Conservation (phyloP, 805 yeast species). For the Kluyveromyces nonfermentans region DNA sequence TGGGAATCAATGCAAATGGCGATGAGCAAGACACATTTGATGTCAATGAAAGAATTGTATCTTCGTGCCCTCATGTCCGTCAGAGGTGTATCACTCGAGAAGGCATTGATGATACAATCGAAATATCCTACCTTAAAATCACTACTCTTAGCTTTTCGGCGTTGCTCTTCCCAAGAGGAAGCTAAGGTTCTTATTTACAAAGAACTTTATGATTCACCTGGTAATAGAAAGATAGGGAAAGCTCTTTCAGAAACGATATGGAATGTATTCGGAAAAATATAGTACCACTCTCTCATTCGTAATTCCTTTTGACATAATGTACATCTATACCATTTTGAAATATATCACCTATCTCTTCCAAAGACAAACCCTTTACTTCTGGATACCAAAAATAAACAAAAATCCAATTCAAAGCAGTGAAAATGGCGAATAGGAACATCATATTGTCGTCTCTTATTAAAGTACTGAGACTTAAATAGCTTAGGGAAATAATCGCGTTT, state of each 20-base stretch:
- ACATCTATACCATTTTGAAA: conserved; percentile 35
- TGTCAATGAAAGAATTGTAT: conserved; percentile 69
- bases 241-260: conserved; percentile 22
- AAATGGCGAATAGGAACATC: conserved; percentile 28
- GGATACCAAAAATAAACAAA: conserved; percentile 34
- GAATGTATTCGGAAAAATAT: conserved; percentile 7
- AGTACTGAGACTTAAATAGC: conserved; percentile 29
- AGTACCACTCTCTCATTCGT: conserved; percentile 12
- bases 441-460: conserved; percentile 26
- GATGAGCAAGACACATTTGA: conserved; percentile 58
- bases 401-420: conserved; percentile 32
- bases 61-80: conserved; percentile 69
- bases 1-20: conserved; percentile 52
- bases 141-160: conserved; percentile 30
- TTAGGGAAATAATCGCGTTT: conserved; percentile 30
- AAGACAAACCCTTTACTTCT: conserved; percentile 36
- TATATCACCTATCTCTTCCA: conserved; percentile 34
- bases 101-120: conserved; percentile 69
- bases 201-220: conserved; percentile 25
- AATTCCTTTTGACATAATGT: conserved; percentile 26
- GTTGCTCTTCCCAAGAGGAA: conserved; percentile 19
- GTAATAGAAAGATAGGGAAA: conserved; percentile 27
- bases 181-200: conserved; percentile 20
- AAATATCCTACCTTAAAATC: conserved; percentile 59
- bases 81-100: conserved; percentile 75